These are phyloP conservation scores for Candida sp. DNA, from an alignment of 1,139 yeast species.

Conservation along the genomic window DNA sequence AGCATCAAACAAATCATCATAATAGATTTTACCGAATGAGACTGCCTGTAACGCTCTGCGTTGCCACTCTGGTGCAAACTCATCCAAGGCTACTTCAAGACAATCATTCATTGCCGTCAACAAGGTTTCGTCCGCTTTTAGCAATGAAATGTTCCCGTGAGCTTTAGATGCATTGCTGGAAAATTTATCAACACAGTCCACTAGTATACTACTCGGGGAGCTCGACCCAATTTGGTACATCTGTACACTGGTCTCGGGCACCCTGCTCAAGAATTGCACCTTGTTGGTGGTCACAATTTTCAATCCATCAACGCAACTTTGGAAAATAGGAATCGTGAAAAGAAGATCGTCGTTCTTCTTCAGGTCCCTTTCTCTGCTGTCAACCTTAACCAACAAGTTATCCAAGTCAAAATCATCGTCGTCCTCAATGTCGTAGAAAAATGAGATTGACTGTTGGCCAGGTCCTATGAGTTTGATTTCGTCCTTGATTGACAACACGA, in stretches of 20 bases:
- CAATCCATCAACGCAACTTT: constrained; percentile 73
- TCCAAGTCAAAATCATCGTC: constrained; percentile 34
- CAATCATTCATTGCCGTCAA: constrained; percentile 72
- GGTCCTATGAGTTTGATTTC: constrained; percentile 79
- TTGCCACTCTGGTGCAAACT: constrained; percentile 79
- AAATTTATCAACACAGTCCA: constrained; percentile 82
- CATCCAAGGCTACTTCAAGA: constrained; percentile 76
- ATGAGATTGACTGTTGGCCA: constrained; percentile 58
- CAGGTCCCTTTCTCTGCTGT: constrained; percentile 4
- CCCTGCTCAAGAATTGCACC: constrained; percentile 70
- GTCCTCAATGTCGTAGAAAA: constrained; percentile 46
- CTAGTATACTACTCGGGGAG: constrained; percentile 78
- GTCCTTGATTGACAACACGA: constrained; percentile 62
- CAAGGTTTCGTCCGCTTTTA: constrained; percentile 58
- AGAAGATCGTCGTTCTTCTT: constrained; percentile 23
- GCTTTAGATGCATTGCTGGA: constrained; percentile 80
- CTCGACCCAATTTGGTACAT: constrained; percentile 85
- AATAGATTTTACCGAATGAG: constrained; percentile 80
- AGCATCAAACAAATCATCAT: constrained; percentile 50
- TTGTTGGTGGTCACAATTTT: constrained; percentile 61
- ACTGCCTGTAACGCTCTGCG: constrained; percentile 82
- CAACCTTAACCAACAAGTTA: constrained; percentile 17
- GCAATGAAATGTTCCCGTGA: constrained; percentile 67
- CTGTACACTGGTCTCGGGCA: constrained; percentile 58
- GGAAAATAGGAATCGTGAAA: constrained; percentile 39